Evolutionary conservation across 1,284 basidiomycete genomes (phyloP).

Genomic region (Xerocomus nothofagi): DNA sequence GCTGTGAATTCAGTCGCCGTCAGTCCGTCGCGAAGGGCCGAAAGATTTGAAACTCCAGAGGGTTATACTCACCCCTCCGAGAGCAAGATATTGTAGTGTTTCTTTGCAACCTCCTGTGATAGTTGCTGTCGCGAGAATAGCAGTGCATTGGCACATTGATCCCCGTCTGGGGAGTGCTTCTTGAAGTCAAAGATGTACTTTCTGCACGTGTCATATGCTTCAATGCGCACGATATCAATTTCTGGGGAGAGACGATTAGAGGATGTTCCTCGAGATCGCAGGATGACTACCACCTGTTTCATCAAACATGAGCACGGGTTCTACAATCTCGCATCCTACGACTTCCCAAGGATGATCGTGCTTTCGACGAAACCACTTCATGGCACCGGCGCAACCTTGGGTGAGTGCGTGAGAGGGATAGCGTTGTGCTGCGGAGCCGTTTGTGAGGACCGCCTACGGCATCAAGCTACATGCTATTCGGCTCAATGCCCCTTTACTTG

Average conservation of each 20-base stretch:
- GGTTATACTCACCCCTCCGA: constrained; percentile 60
- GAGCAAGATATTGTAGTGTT: constrained; percentile 62
- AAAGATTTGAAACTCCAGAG: constrained; percentile 6
- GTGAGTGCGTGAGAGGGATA: constrained; percentile 17
- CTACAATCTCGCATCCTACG: constrained; percentile 60
- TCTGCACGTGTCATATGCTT: constrained; percentile 51
- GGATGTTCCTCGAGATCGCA: constrained; percentile 9
- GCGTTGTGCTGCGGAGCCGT: constrained; percentile 17
- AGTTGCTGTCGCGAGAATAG: constrained; percentile 64
- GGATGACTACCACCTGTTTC: constrained; percentile 57
- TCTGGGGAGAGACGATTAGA: constrained; percentile 41
- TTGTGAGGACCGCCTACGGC: constrained; percentile 13
- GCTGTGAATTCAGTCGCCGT: constrained; percentile 38
- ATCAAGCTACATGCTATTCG: constrained; percentile 15
- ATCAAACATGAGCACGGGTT: constrained; percentile 63
- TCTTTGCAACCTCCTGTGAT: constrained; percentile 52
- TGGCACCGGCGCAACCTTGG: constrained; percentile 17
- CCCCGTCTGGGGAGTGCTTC: constrained; percentile 41
- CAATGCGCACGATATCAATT: constrained; percentile 55
- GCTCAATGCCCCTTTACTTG: constrained; percentile 13
- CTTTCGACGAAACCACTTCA: constrained; percentile 48
- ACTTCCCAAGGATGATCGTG: constrained; percentile 73
- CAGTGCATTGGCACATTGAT: constrained; percentile 51
- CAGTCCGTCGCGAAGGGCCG: constrained; percentile 5
- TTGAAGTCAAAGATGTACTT: constrained; percentile 65